Base-by-base conservation (phyloP, 176 grass and related monocot genomes). In the Chloris gayana region DNA sequence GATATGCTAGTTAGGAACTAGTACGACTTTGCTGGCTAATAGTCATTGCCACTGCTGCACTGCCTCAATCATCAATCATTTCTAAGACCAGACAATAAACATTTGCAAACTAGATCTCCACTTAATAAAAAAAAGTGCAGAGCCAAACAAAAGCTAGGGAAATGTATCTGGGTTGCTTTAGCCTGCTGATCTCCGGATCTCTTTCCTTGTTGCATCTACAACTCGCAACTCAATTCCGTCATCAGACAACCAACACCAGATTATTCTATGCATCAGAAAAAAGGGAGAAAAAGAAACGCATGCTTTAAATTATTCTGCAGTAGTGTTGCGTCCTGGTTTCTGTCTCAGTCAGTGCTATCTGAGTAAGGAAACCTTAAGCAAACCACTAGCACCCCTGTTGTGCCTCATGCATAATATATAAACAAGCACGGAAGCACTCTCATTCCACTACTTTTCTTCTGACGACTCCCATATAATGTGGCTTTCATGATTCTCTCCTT, bases 291-390 rank as follows among this genome's bases (percentile, higher is more conserved):
- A 79, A 6, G 26, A 79, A 79, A 9, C 58, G 2, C 14, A 5
- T 14, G 19, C 46, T 85, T 56, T 58, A 22, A 35, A 33, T 73
- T 67, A 49, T 17, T 49, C 2, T 13, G 57, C 76, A 49, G 11
- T 63, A 37, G 25, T 32, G 46, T 38, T 42, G 69, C 58, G 18
- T 35, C 34, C 47, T 82, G 65, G 14, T 33, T 64, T 45, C 58
- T 14, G n/a, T 24, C 14, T 24, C 14, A 14, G 51, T 49, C 67
- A 83, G 89, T 91, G 89, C 89, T 85, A 46, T 84, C 81, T 39
- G 81, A 87, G 81, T 84, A 81, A 44, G 85, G 81, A 76, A 72
- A 74, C 66, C 77, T 81, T 67, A 75, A 32, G 76, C 69, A 50
- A 60, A 37, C 70, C 85, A 87, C 85, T 81, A 77, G 62, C 51